phyloP scores from a whole-genome alignment of 148 eudicot species.

The Fagopyrum esculentum region DNA sequence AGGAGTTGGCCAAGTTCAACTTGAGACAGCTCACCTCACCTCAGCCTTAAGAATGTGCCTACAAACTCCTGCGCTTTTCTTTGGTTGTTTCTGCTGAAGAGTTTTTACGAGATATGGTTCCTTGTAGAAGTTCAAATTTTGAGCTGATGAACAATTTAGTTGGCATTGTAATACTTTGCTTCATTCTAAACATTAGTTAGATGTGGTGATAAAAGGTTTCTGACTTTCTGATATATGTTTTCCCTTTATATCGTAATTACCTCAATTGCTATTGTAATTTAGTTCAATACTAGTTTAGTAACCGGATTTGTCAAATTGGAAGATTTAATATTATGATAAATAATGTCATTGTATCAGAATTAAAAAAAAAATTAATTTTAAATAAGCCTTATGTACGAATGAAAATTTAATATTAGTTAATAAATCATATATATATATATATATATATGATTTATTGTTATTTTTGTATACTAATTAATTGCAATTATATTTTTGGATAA shows the following conservation, averaged over 20 bases:
- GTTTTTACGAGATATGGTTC: background rate
- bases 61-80: background rate
- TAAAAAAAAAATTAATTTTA: too few relatives aligned
- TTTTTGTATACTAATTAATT: too few relatives aligned
- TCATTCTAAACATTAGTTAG: background rate
- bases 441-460: too few relatives aligned
- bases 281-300: background rate
- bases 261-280: background rate
- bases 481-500: too few relatives aligned
- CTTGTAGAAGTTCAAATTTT: background rate
- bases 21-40: conserved; percentile 76
- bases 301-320: background rate
- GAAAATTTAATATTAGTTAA: too few relatives aligned
- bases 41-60: background rate
- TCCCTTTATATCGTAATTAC: background rate
- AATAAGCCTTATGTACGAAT: too few relatives aligned
- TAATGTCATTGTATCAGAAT: too few relatives aligned
- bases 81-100: background rate
- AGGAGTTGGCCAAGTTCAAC: conserved; percentile 87
- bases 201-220: background rate
- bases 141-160: background rate
- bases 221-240: background rate
- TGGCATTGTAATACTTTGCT: conserved; percentile 4
- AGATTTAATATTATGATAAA: too few relatives aligned
- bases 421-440: too few relatives aligned